Base-by-base conservation (phyloP, 129 eudicot genomes). In the Flaveria sonorensis region DNA sequence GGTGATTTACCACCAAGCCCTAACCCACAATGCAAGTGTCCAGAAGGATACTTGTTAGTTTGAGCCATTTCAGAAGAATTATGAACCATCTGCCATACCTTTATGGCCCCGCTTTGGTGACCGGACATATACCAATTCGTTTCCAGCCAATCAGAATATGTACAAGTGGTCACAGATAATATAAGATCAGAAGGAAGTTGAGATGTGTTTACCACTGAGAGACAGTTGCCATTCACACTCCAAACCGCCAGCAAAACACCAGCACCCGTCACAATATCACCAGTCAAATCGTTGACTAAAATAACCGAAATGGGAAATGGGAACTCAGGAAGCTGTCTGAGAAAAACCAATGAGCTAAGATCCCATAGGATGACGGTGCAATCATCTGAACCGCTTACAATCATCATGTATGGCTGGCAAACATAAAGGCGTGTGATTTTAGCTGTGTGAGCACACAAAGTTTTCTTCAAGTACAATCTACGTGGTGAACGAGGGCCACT, bases 321-420 rank as follows among this genome's bases (percentile, higher is more conserved):
- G 83, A 94, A 92, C 83, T 86, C 89, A 1, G 99, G 91, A 56
- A 95, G 97, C 81, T 95, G 97, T 80, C 92, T 82, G 14, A 95
- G 82, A 39, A 89, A 95, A 55, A 73, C 82, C 73, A 95, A 53
- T 6, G 94, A 86, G 86, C 97, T 85, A 21, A 95, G 89, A 79
- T 95, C 96, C 99, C 96, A 92, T 32, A 92, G 6, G 60, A 95
- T 81, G 24, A 89, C 92, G 3, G 92, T 86, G 81, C 95, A 89
- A 77, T 92, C 97, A 56, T 95, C 99, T 15, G 99, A 95, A 26
- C 97, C 97, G n/a, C 95, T 95, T 24, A 89, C 91, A 46, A 95
- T 84, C 91, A 88, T 83, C 97, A 95, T 95, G 82, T 92, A 92
- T 7, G 97, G 99, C 74, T 92, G 97, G 83, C 94, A 86, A 20